Conservation (phyloP, 2,329 filamentous ascomycete genomes). For the Diaporthe nobilis region DNA sequence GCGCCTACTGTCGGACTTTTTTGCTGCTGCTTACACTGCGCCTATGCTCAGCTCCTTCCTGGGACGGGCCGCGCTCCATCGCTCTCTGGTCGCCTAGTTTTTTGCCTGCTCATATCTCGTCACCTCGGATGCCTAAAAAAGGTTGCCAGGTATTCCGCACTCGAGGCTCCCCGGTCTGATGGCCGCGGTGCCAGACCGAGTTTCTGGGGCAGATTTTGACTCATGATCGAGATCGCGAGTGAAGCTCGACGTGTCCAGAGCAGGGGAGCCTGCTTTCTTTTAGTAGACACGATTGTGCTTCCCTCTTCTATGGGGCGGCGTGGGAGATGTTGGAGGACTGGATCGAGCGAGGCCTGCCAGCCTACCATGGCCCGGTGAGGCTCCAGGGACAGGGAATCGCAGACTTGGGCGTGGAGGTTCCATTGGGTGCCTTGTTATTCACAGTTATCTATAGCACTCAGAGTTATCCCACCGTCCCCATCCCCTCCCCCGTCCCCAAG, state of each 20-base stretch:
- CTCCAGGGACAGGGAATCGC: slow-evolving; percentile 16
- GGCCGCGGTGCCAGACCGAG: slow-evolving; percentile 7
- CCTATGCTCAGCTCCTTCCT: slow-evolving; percentile 9
- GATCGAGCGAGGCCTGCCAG: neutral
- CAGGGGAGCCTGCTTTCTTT: neutral
- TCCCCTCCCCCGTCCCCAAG: neutral
- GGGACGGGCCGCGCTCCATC: slow-evolving; percentile 32
- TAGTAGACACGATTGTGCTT: neutral
- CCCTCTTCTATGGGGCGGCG: slow-evolving; percentile 18
- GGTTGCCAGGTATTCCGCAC: neutral
- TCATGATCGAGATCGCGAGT: slow-evolving; percentile 23
- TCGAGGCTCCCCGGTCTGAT: slow-evolving; percentile 3
- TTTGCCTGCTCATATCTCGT: neutral
- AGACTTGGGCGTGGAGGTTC: neutral
- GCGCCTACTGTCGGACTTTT: slow-evolving; percentile 13
- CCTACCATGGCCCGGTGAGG: slow-evolving; percentile 23
- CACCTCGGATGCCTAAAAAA: slow-evolving; percentile 16
- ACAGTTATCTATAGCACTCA: slow-evolving; percentile 9
- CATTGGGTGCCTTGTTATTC: slow-evolving; percentile 31
- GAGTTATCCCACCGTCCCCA: neutral
- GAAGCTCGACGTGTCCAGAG: neutral
- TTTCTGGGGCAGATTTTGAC: neutral
- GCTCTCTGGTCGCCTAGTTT: neutral
- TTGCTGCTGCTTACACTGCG: slow-evolving; percentile 11
- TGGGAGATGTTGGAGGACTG: neutral